Evolutionary conservation across 371 early-diverging fungal species (phyloP), one percentile per base, ranked within the genome.

Genomic region (Rhizopus arrhizus): DNA sequence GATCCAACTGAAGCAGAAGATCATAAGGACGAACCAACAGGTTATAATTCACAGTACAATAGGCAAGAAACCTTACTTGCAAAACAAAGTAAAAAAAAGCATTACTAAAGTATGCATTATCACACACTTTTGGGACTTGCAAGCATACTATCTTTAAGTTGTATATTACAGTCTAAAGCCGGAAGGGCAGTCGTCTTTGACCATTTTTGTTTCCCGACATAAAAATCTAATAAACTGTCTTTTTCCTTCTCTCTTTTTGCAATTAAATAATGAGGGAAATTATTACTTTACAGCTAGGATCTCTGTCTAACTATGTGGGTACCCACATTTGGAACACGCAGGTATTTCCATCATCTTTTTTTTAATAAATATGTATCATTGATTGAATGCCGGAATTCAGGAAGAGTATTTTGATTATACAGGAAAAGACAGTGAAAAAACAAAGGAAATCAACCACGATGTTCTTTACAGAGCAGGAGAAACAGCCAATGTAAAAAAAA

Each of bases 281-380:
- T 32, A 66, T 96, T 29, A 95, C 96, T 9, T 65, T 96, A 36
- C 96, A 96, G 72, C 75, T 95, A 57, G 97, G 97, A 31, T 85
- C 89, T 28, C 61, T 77, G 34, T 84, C 96, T 41, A 95, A 94
- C 70, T 92, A 81, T 68, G 91, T 92, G 8, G 97, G 94, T 2
- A 86, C 94, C 10, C 96, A 95, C 75, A 91, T 85, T 68, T 96
- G 97, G 97, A 96, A 95, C 66, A 77, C 92, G 11, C 92, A 91
- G 84, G 91, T 85, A 72, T 12, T 34, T 56, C n/a, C 45, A 31
- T 45, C 11, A 29, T 13, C 9, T 11, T 22, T 15, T 5, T 58
- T 57, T 8, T n/a, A 2, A 3, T 22, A 7, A n/a, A 22, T 33
- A 2, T 33, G 53, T 57, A 13, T 35, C 29, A 16, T 33, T 38